Conservation (phyloP, 1,284 basidiomycete species). For the Volvariella surrecta region DNA sequence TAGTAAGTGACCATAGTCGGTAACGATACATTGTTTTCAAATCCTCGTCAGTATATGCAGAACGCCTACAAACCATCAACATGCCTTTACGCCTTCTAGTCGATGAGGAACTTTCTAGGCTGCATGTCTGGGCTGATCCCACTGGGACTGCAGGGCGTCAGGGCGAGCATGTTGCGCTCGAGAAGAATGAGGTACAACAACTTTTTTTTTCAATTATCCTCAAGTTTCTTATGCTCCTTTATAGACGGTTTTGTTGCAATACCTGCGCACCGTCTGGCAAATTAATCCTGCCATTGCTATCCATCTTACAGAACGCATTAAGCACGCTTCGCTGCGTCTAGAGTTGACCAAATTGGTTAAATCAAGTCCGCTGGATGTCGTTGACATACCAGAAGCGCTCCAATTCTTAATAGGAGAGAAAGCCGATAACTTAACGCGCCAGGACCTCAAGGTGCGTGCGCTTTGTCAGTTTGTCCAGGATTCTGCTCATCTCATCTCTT, state of each 20-base stretch:
- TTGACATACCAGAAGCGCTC: slow-evolving; percentile 77
- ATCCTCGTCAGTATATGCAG: slow-evolving; percentile 48
- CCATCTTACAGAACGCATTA: slow-evolving; percentile 84
- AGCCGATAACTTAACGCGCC: slow-evolving; percentile 44
- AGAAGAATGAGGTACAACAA: slow-evolving; percentile 54
- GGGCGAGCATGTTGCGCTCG: slow-evolving; percentile 43
- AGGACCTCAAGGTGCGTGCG: slow-evolving; percentile 62
- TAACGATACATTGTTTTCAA: no score
- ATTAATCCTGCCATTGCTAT: slow-evolving; percentile 80
- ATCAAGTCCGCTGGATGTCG: slow-evolving; percentile 60
- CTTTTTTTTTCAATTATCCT: not conserved
- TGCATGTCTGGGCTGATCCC: slow-evolving; percentile 91
- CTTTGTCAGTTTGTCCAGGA: not conserved
- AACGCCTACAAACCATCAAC: slow-evolving; percentile 53
- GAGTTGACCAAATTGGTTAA: slow-evolving; percentile 77
- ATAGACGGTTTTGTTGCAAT: slow-evolving; percentile 4
- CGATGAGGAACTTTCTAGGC: slow-evolving; percentile 83
- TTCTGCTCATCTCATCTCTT: slow-evolving; percentile 13
- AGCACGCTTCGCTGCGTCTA: slow-evolving; percentile 46
- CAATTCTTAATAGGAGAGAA: slow-evolving; percentile 73
- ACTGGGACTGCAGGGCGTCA: slow-evolving; percentile 68
- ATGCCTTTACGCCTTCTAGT: slow-evolving; percentile 75
- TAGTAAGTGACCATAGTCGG: slow-evolving; percentile 27
- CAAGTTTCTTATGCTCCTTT: no score
- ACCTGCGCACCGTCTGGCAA: slow-evolving; percentile 77